Percentiles rank a stretch among this genome's conserved stretches.
These are phyloP conservation scores for Fusarium chaquense DNA, from an alignment of 2,329 filamentous ascomycete species.

Conservation along the genomic window DNA sequence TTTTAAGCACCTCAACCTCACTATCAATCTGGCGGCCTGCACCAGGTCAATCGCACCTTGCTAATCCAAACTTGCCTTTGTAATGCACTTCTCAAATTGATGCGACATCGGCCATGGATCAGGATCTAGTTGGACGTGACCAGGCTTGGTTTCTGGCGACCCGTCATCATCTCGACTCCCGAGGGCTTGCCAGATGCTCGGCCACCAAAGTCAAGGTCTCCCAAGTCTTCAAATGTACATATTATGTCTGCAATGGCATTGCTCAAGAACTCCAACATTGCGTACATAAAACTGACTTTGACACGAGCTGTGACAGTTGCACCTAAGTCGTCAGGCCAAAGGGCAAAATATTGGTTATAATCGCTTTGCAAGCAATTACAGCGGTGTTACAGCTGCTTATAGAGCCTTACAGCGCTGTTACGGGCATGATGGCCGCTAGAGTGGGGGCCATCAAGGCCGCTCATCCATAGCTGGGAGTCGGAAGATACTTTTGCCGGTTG, in stretches of 20 bases:
- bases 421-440: neutral
- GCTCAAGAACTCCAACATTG: neutral
- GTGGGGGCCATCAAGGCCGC: neutral
- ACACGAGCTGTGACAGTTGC: neutral
- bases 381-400: too few relatives aligned
- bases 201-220: neutral
- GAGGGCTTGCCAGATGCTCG: neutral
- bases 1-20: neutral
- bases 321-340: too few relatives aligned
- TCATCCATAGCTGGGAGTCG: neutral
- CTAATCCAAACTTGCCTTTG: too few relatives aligned
- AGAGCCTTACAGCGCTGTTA: too few relatives aligned
- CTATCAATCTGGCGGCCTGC: neutral
- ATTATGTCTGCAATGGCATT: neutral
- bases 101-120: neutral
- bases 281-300: neutral
- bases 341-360: too few relatives aligned
- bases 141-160: neutral
- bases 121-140: neutral
- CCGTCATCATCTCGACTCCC: neutral
- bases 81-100: neutral
- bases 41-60: fast-evolving
- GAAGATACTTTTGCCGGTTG: neutral
- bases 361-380: too few relatives aligned
- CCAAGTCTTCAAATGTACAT: neutral